These are phyloP conservation scores for Tremella yokohamensis DNA, from an alignment of 768 basidiomycete species.

Conservation along the genomic window DNA sequence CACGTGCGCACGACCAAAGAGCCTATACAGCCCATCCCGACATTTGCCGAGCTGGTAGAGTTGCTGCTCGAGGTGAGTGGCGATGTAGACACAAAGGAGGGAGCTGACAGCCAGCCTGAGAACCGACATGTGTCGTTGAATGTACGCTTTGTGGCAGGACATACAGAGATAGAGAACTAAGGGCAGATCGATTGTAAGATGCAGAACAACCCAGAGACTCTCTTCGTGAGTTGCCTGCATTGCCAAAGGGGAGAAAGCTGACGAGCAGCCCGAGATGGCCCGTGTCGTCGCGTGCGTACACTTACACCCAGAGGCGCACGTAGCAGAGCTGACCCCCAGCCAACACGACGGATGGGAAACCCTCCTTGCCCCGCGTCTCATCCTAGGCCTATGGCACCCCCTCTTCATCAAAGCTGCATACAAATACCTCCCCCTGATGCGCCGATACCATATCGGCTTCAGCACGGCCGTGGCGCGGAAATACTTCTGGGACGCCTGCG, in stretches of 20 bases:
- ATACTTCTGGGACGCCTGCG: conserved; percentile 49
- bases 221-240: conserved; percentile 38
- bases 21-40: conserved; percentile 51
- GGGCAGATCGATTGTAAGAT: conserved; percentile 52
- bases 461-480: conserved; percentile 40
- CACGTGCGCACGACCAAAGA: conserved; percentile 49
- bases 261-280: conserved; percentile 47
- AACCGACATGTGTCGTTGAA: conserved; percentile 50
- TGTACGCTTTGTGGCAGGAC: conserved; percentile 20
- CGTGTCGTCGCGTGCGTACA: conserved; percentile 38
- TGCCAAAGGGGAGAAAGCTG: background rate
- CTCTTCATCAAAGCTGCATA: conserved; percentile 48
- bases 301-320: background rate
- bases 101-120: conserved; percentile 39
- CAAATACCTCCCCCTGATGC: conserved; percentile 42
- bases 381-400: conserved; percentile 53
- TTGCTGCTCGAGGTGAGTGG: conserved; percentile 49
- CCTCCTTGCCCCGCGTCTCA: conserved; percentile 45
- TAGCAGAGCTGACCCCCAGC: conserved; percentile 6
- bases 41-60: conserved; percentile 48
- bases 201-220: conserved; percentile 46
- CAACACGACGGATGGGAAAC: conserved; percentile 33
- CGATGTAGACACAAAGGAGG: background rate
- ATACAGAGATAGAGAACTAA: background rate
- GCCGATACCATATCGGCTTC: conserved; percentile 51